Conservation (phyloP, 2,329 filamentous ascomycete species). For the Colletotrichum destructivum region DNA sequence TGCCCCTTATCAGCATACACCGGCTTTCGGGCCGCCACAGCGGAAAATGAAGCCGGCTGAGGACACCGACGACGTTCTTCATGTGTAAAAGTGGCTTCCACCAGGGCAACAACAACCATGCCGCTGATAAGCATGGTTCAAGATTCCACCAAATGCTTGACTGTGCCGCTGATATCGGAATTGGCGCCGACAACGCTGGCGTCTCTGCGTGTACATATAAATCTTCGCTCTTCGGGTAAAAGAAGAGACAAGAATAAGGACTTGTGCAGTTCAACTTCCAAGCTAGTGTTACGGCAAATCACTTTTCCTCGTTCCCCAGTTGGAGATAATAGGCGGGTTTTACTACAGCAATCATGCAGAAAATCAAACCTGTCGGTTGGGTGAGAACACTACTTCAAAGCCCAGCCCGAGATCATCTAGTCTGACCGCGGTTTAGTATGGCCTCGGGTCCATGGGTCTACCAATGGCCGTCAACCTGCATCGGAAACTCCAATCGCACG, state of each 20-base stretch:
- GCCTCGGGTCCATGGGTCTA: conserved; percentile 67
- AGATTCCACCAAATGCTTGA: background rate
- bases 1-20: background rate
- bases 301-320: background rate
- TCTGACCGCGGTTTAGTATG: conserved; percentile 42
- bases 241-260: background rate
- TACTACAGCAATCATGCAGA: conserved; percentile 1
- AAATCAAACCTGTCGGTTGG: conserved; percentile 27
- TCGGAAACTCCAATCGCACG: conserved; percentile 54
- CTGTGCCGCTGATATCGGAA: background rate
- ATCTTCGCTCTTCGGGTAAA: background rate
- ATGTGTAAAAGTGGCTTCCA: background rate
- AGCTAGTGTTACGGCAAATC: background rate
- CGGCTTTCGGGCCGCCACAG: background rate
- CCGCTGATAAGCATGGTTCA: background rate
- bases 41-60: too few species aligned
- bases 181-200: background rate
- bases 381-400: background rate
- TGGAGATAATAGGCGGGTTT: background rate
- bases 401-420: background rate
- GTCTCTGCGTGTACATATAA: background rate
- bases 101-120: background rate
- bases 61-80: background rate
- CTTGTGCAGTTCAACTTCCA: background rate
- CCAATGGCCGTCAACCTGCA: conserved; percentile 64